phyloP scores from a whole-genome alignment of 2,329 filamentous ascomycete species.

The Seiridium unicorne region DNA sequence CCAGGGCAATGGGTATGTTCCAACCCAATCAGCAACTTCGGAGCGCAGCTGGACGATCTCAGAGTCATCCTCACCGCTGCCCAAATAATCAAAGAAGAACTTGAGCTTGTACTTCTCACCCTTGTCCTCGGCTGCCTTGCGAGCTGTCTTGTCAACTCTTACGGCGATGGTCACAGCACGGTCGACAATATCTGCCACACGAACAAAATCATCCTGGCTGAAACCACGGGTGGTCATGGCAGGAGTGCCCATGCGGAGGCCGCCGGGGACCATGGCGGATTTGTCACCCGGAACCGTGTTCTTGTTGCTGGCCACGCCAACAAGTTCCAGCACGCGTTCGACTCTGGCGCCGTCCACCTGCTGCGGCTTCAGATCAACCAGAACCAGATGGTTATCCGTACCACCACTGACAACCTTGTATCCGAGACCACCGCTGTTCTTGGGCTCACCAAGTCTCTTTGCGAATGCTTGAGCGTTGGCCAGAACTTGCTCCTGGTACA shows the following conservation, averaged over 20 bases:
- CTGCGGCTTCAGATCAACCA: conserved; percentile 88
- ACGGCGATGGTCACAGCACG: conserved; percentile 77
- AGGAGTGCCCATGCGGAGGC: conserved; percentile 89
- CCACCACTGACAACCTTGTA: conserved; percentile 92
- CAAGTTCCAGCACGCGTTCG: conserved; percentile 85
- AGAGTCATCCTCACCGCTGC: conserved; percentile 63
- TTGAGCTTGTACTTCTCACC: conserved; percentile 67
- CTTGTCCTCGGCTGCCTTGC: conserved; percentile 65
- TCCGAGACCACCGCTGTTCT: conserved; percentile 74
- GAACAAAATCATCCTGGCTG: conserved; percentile 79
- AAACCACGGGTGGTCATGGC: conserved; percentile 99
- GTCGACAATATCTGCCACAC: conserved; percentile 83
- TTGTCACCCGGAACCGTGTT: conserved; percentile 97
- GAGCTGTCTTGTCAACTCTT: conserved; percentile 70
- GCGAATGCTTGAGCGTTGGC: conserved; percentile 89
- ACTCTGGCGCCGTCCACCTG: conserved; percentile 85
- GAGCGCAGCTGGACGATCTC: conserved; percentile 72
- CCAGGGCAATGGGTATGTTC: conserved; percentile 73
- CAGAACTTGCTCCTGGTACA: conserved; percentile 88
- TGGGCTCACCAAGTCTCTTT: conserved; percentile 60
- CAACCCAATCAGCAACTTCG: conserved; percentile 77
- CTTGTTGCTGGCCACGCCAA: conserved; percentile 98
- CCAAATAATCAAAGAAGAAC: conserved; percentile 66
- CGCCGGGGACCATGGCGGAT: conserved; percentile 89
- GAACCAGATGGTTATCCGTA: conserved; percentile 95